Evolutionary conservation across 176 grass and related monocot genomes (phyloP), one percentile per base, ranked within the genome.

Genomic region (Echinochloa phyllopogon): DNA sequence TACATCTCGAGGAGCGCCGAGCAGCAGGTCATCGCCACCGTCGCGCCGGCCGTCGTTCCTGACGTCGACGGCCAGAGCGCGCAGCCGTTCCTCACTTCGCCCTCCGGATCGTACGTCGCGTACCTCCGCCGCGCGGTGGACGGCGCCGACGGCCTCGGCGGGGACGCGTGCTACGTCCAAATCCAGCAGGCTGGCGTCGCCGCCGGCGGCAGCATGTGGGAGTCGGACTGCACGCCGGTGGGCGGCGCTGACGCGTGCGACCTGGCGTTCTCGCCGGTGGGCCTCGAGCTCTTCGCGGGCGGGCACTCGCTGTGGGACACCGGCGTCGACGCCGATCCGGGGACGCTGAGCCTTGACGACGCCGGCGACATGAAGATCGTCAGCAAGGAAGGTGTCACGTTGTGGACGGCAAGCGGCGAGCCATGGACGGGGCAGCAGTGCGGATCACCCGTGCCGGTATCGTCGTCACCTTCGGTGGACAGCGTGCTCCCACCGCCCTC

Each of bases 221-320:
- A 92, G 73, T 89, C 90, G 36, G 90, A 86, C 6, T 92, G 90
- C 86, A 86, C 83, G 18, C 51, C 74, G 0, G 90, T 88, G 4
- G 61, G 90, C 37, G 82, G 73, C 33, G 78, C 66, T 11, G 83
- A 92, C 39, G 33, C 73, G 25, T 92, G 90, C 86, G 67, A 88
- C 65, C 73, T 92, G 16, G 78, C 83, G 33, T 92, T 92, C 86
- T 88, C 82, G 17, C 78, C 78, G 3, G 59, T 83, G 10, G 90
- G 90, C 18, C 90, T 92, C 2, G 90, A 92, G 79, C 82, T 92
- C 59, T 92, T 88, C 83, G 83, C 86, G 37, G 90, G 79, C 33
- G 86, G 90, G 9, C 86, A 83, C 79, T 88, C 90, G 0, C 21
- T 86, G 59, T 89, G 90, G 90, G 90, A 85, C 83, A 92, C 90